A percentile compares a stretch with the other conserved stretches of the same genome.
Conservation (phyloP, 140 eudicot species). For the Senecio squalidus region DNA sequence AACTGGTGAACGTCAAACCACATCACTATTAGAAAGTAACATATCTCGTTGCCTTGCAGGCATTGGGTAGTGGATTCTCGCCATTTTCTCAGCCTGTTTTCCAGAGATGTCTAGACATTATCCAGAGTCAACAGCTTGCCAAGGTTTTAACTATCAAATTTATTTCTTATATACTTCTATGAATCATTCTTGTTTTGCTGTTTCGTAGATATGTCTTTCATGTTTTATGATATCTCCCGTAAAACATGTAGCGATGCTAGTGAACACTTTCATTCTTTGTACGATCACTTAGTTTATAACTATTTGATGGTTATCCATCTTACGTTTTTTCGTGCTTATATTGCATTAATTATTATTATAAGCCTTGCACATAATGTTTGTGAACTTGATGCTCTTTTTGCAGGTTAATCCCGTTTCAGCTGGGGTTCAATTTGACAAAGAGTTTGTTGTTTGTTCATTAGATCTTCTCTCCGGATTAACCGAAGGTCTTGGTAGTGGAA, state of each 20-base stretch:
- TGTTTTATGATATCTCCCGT: background rate
- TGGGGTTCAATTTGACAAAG: conserved; percentile 85
- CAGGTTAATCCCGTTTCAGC: conserved; percentile 80
- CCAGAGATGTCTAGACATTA: conserved; percentile 93
- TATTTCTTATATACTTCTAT: conserved; percentile 8
- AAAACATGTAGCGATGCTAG: too few relatives aligned
- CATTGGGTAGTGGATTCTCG: conserved; percentile 81
- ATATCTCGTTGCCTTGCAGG: conserved; percentile 46
- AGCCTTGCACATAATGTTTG: background rate
- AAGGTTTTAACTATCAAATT: conserved; percentile 48
- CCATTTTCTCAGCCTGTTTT: conserved; percentile 91
- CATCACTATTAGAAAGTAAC: conserved; percentile 8
- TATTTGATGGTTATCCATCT: too few relatives aligned
- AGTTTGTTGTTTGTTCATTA: conserved; percentile 81
- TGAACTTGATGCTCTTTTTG: conserved; percentile 8
- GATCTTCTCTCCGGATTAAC: conserved; percentile 92
- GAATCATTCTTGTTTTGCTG: conserved; percentile 9
- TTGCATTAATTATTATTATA: background rate
- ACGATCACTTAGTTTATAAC: too few relatives aligned
- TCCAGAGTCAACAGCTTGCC: conserved; percentile 79
- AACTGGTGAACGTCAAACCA: background rate
- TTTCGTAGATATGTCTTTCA: background rate
- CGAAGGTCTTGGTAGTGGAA: conserved; percentile 93
- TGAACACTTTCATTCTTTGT: too few relatives aligned
- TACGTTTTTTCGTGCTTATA: too few relatives aligned